Base-by-base conservation (phyloP, 352 stramenopile species). In the Pythium pyrilobum region DNA sequence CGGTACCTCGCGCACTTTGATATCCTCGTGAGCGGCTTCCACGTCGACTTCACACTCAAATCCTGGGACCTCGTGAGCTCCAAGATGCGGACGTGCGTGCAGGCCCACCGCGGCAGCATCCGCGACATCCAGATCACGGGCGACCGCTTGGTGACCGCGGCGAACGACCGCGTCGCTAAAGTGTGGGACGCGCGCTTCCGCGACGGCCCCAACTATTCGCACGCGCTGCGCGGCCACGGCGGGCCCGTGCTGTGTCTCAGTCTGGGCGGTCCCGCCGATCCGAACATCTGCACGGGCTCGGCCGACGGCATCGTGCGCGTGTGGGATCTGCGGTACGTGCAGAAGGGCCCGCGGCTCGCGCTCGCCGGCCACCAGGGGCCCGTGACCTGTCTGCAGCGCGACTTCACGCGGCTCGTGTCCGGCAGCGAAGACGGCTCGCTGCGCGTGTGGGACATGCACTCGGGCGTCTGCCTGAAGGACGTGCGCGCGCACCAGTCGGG, bases 371-470 rank as follows among this genome's bases (percentile, higher is more conserved):
- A 91, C 27, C 33, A 36, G 0, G 81, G 83, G 0, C 61, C 64
- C 6, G 67, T 94, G 24, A 83, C 77, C 28, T 74, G 72, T 45
- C 64, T 94, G 13, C 75, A 89, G 50, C 77, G 81, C 8, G 83
- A 94, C 52, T 92, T 92, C 42, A 89, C 81, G 29, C 83, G 81
- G 40, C 64, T 94, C 28, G 73, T 94, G 12, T 94, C 83, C 0
- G 79, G 71, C 23, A 75, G 81, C 50, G 81, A 92, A 47, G 83
- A 94, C 47, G 81, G 81, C 15, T 72, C 56, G 54, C 31, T 94
- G 23, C 74, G 77, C 24, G 69, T 89, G 25, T 92, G 78, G 83
- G 77, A 92, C 62, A 82, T 92, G 64, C 79, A 89, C 57, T 89
- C 83, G 8, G 83, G 83, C 16, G 65, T 71, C 23, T 89, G 81